Evolutionary conservation across 2,329 filamentous ascomycete genomes (phyloP), one percentile per base, ranked within the genome.

Genomic region (Epichloe glyceriae): DNA sequence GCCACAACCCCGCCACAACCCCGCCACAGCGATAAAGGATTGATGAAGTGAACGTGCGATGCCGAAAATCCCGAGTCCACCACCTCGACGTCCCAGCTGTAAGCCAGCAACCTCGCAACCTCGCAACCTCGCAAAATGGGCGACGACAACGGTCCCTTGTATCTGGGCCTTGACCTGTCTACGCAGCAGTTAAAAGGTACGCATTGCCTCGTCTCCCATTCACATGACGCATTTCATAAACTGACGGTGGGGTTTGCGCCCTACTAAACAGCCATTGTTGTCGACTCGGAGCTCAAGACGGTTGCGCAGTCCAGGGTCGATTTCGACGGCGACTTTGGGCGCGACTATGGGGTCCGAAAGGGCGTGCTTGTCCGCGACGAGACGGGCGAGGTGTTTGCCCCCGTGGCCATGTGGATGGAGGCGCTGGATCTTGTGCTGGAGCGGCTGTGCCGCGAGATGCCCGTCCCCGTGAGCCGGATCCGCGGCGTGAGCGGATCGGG

Each of bases 161-260:
- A 95, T 64, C 75, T 95, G 62, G 93, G 93, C 54, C 90, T 97
- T 67, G 93, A 98, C 70, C 83, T 97, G 53, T 96, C 90, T 42
- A 97, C 93, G 52, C 93, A 97, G 68, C 91, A 97, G 67, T 78
- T 97, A 52, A 97, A 98, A 78, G 90, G 88, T 82, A 67, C 56
- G 52, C 20, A 96, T 97, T 26, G 40, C 19, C n/a, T 14, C 11
- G 12, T 15, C 15, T 12, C 17, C 7, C 26, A 6, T 19, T 0
- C 40, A 42, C 17, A 22, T 4, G 19, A 15, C 20, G 19, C 20
- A 42, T 8, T 26, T 26, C 22, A 7, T 26, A 26, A 12, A 14
- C 17, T 20, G 40, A 42, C 40, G 40, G 6, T 2, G 19, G 19
- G 19, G 5, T 12, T 11, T 19, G 15, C 46, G 2, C 34, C n/a